A percentile compares a stretch with the other conserved stretches of the same genome.
Conservation (phyloP, 345 rosid genomes). For the Clausena lansium region DNA sequence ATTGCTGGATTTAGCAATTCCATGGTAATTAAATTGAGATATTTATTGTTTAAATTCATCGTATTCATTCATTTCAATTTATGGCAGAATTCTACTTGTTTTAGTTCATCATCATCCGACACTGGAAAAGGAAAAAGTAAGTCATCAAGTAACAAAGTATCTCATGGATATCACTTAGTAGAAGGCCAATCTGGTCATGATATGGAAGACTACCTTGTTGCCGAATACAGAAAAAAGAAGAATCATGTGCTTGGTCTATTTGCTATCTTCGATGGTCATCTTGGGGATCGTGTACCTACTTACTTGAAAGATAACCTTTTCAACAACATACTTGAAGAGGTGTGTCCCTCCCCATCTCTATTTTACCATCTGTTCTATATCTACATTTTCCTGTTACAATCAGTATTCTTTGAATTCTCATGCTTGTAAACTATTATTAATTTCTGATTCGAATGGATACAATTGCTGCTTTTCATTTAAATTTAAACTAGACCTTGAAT, state of each 20-base stretch:
- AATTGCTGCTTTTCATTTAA: neutral
- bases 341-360: neutral
- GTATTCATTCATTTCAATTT: neutral
- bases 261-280: constrained; percentile 61
- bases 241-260: constrained; percentile 53
- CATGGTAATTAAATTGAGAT: neutral
- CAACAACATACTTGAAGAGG: constrained; percentile 53
- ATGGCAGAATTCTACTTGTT: constrained; percentile 33
- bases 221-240: constrained; percentile 44
- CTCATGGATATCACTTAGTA: constrained; percentile 55
- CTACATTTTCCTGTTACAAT: neutral
- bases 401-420: neutral
- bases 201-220: constrained; percentile 63
- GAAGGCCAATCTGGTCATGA: constrained; percentile 66
- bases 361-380: neutral
- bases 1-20: neutral
- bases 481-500: neutral
- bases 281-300: constrained; percentile 56
- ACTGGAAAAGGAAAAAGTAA: constrained; percentile 49
- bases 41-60: neutral
- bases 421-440: neutral
- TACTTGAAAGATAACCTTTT: constrained; percentile 52
- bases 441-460: neutral
- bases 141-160: constrained; percentile 30
- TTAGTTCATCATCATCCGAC: constrained; percentile 38